Base-by-base conservation (phyloP, 1,284 basidiomycete genomes). In the Irpex sp. region DNA sequence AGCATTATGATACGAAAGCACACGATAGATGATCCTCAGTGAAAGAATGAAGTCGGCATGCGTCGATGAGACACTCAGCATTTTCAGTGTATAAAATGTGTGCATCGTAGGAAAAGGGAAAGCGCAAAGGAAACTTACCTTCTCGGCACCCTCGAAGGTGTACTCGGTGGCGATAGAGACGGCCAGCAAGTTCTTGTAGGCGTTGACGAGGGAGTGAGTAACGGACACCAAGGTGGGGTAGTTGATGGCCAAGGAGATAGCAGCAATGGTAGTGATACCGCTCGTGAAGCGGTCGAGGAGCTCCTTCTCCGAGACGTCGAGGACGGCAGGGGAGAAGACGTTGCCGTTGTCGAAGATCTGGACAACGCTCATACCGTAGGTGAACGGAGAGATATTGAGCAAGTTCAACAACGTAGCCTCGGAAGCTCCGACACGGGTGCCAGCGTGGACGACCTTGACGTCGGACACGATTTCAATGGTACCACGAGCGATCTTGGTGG, bases 401-500 rank as follows among this genome's bases (percentile, higher is more conserved):
- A 99, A 97, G 91, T 99, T 99, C 67, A 99, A 83, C 71, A 99
- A 85, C 64, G 95, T 96, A 63, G 97, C 96, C 81, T 99, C 96
- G 78, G 96, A 99, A 19, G 91, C 76, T 70, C 97, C 97, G 77
- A 99, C 96, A 84, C 94, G 93, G 69, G 85, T 90, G 69, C 96
- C 96, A 62, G 88, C 93, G 58, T 81, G 80, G 71, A 99, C 94
- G 81, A 99, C 96, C 82, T 97, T 90, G 74, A 99, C 91, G 75
- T 98, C 96, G 67, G 88, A 87, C 65, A 98, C 94, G 76, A 99
- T 99, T 91, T 99, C 96, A 73, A 99, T 99, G 62, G 97, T 99
- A 87, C 96, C 96, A 90, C 96, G 93, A 63, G 97, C 96, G 72
- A 99, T 99, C 89, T 99, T 99, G 80, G 96, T 99, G 58, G 97